Evolutionary conservation across 2,329 filamentous ascomycete species (phyloP).

Genomic region (Fusarium cicatricum): DNA sequence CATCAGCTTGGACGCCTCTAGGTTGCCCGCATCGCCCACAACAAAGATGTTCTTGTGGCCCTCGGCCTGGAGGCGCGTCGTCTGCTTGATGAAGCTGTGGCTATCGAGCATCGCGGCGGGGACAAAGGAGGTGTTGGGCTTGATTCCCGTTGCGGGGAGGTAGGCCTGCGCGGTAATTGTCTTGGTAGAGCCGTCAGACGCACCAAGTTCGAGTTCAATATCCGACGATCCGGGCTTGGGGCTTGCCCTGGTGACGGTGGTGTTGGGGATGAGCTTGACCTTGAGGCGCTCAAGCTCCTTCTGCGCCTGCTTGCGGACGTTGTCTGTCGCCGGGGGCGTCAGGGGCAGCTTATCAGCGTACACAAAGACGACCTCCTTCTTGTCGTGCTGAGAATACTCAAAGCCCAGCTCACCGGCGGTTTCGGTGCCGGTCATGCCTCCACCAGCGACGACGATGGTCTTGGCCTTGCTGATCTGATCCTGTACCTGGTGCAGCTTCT

Average conservation of each 20-base stretch:
- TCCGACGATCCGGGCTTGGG: slow-evolving; percentile 35
- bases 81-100: slow-evolving; percentile 49
- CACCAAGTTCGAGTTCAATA: slow-evolving; percentile 47
- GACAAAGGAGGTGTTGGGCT: slow-evolving; percentile 56
- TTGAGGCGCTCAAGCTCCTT: slow-evolving; percentile 54
- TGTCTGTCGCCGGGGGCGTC: slow-evolving; percentile 41
- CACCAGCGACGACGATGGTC: slow-evolving; percentile 61
- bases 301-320: slow-evolving; percentile 50
- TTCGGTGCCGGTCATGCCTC: slow-evolving; percentile 60
- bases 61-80: slow-evolving; percentile 47
- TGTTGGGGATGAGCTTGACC: slow-evolving; percentile 52
- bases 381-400: slow-evolving; percentile 52
- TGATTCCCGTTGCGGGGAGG: slow-evolving; percentile 56
- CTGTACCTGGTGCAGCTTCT: slow-evolving; percentile 48
- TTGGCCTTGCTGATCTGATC: slow-evolving; percentile 52
- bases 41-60: slow-evolving; percentile 54
- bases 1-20: slow-evolving; percentile 48
- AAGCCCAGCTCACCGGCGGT: slow-evolving; percentile 60
- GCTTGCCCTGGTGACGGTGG: slow-evolving; percentile 46
- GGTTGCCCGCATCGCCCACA: slow-evolving; percentile 54
- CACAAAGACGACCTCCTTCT: slow-evolving; percentile 58
- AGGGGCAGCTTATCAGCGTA: slow-evolving; percentile 52
- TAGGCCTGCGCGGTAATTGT: slow-evolving; percentile 55
- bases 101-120: slow-evolving; percentile 49
- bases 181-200: slow-evolving; percentile 45